phyloP scores from a whole-genome alignment of 2,329 filamentous ascomycete species.

The Escovopsis weberi region DNA sequence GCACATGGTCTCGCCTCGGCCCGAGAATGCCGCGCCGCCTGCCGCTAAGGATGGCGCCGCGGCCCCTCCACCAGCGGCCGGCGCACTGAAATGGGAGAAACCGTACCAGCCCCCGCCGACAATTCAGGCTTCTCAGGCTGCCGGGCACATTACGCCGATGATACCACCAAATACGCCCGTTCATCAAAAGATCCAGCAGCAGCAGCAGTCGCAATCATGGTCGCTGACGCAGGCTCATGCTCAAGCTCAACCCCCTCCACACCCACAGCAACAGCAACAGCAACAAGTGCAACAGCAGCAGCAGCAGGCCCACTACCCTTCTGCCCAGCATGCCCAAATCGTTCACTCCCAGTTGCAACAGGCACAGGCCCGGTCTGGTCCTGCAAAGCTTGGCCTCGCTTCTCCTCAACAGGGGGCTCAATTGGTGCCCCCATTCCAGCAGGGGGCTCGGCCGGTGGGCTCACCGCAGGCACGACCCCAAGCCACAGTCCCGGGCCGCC shows the following conservation, averaged over 20 bases:
- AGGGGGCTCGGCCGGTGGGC: slow-evolving; percentile 15
- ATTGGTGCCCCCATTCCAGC: slow-evolving; percentile 20
- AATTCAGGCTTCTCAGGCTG: slow-evolving; percentile 10
- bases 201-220: slow-evolving; percentile 6
- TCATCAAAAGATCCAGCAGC: slow-evolving; percentile 10
- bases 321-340: slow-evolving; percentile 6
- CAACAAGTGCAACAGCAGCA: slow-evolving; percentile 9
- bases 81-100: slow-evolving; percentile 26
- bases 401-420: slow-evolving; percentile 23
- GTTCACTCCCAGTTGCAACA: slow-evolving; percentile 10
- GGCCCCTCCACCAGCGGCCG: slow-evolving; percentile 11
- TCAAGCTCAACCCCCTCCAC: slow-evolving; percentile 5
- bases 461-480: slow-evolving; percentile 17
- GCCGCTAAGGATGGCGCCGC: slow-evolving; percentile 12
- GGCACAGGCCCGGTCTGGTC: slow-evolving; percentile 10
- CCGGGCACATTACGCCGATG: slow-evolving; percentile 13
- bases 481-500: slow-evolving; percentile 18
- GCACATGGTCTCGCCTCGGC: slow-evolving; percentile 19
- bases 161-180: slow-evolving; percentile 10
- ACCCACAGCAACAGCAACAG: slow-evolving; percentile 9
- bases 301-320: slow-evolving; percentile 9
- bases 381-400: slow-evolving; percentile 17
- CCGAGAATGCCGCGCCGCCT: slow-evolving; percentile 15
- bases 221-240: slow-evolving; percentile 1
- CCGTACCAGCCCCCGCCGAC: slow-evolving; percentile 23